Percentiles rank a stretch among this genome's conserved stretches.
These are phyloP conservation scores for Camillea tinctor DNA, from an alignment of 2,329 filamentous ascomycete species.

Conservation along the genomic window DNA sequence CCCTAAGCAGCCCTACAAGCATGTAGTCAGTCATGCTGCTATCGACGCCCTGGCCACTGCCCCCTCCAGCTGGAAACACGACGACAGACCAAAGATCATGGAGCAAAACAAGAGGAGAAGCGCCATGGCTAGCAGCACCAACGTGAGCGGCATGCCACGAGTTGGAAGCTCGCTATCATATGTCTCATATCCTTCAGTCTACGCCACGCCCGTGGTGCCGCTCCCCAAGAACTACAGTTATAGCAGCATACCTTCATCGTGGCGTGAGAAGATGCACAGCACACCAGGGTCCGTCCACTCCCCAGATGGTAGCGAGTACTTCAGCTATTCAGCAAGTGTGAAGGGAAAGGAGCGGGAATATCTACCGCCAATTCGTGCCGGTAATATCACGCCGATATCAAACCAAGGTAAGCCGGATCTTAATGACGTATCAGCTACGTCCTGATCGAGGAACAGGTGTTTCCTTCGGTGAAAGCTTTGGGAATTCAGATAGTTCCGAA, in stretches of 20 bases:
- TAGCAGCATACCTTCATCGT: constrained; percentile 35
- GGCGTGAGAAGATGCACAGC: constrained; percentile 20
- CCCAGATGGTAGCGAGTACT: constrained; percentile 17
- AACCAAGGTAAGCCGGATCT: constrained; percentile 19
- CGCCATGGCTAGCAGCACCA: constrained; percentile 41
- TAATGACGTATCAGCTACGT: not conserved
- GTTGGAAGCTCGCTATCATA: constrained; percentile 47
- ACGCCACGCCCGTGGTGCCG: constrained; percentile 39
- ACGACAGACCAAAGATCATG: constrained; percentile 47
- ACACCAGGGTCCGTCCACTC: constrained; percentile 3
- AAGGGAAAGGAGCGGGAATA: constrained; percentile 30
- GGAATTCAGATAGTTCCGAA: constrained; percentile 20
- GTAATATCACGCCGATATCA: constrained; percentile 15
- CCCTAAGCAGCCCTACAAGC: constrained; percentile 51
- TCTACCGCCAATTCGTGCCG: constrained; percentile 10
- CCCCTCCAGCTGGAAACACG: constrained; percentile 49
- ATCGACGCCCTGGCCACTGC: constrained; percentile 55
- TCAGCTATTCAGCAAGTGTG: constrained; percentile 10
- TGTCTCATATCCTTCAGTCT: constrained; percentile 45
- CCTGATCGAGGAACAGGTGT: constrained; percentile 6
- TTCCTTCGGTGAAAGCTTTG: constrained; percentile 11
- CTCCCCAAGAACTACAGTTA: constrained; percentile 46
- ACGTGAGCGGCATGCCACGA: constrained; percentile 38
- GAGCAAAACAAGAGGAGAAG: constrained; percentile 51
- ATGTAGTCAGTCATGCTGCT: constrained; percentile 62